A percentile compares a stretch with the other conserved stretches of the same genome.
Evolutionary conservation across 495 filamentous ascomycete species (phyloP).

Genomic region (Massariosphaeria phaeospora): DNA sequence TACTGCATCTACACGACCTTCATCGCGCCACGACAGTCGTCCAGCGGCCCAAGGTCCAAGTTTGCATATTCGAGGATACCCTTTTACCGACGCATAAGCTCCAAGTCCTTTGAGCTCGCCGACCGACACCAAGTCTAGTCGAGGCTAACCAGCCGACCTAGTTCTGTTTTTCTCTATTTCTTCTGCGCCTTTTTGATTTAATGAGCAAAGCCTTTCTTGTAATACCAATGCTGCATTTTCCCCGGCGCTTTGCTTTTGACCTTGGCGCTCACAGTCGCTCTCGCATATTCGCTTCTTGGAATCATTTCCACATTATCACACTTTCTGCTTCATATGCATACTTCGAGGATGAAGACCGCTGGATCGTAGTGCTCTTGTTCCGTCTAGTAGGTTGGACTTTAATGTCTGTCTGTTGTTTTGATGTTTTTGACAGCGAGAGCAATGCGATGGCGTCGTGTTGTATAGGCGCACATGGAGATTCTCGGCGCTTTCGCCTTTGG

Average conservation of each 20-base stretch:
- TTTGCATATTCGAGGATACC: conserved; percentile 25
- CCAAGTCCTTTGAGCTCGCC: conserved; percentile 35
- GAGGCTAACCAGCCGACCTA: no score
- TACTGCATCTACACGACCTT: conserved; percentile 52
- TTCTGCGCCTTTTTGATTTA: conserved; percentile 14
- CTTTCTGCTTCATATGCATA: conserved; percentile 1
- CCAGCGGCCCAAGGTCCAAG: conserved; percentile 17
- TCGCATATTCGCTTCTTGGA: neutral
- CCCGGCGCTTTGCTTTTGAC: neutral
- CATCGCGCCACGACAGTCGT: conserved; percentile 5
- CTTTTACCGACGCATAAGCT: conserved; percentile 35
- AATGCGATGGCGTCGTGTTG: no score
- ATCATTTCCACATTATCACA: neutral
- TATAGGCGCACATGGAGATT: no score
- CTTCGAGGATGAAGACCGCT: neutral
- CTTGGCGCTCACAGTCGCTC: neutral
- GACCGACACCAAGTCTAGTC: conserved; percentile 38
- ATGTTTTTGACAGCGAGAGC: no score
- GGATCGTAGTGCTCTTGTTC: no score
- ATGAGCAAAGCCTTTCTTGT: conserved; percentile 23
- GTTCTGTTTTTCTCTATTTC: neutral
- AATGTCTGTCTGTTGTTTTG: no score
- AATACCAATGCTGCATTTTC: conserved; percentile 23
- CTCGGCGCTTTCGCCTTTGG: no score
- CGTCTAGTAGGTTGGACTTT: no score